A percentile compares a stretch with the other conserved stretches of the same genome.
Evolutionary conservation across 2,329 filamentous ascomycete genomes (phyloP).

Genomic region (Cercospora brassicicola): DNA sequence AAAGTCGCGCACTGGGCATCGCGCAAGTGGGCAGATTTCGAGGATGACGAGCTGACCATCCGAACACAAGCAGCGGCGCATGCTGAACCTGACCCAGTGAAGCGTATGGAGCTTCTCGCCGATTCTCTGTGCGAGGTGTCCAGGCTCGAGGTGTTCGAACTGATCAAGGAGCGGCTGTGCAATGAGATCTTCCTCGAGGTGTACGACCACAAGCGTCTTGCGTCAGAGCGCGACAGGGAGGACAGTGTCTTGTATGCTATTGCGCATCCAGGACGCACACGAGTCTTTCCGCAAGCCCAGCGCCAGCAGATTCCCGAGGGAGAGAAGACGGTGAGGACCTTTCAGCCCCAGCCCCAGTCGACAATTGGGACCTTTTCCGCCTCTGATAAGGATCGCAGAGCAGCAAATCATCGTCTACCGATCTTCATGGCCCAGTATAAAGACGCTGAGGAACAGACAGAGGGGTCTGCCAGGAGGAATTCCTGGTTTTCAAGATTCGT

Average conservation of each 20-base stretch:
- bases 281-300: not conserved
- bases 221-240: not conserved
- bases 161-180: conserved; percentile 27
- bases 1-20: conserved; percentile 26
- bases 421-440: not conserved
- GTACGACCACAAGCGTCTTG: conserved; percentile 7
- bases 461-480: not conserved
- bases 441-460: not conserved
- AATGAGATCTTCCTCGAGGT: conserved; percentile 24
- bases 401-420: not conserved
- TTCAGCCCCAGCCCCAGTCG: not conserved
- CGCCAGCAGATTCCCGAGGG: not conserved
- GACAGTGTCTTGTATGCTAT: conserved; percentile 2
- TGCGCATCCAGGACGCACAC: not conserved
- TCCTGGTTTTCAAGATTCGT: not conserved
- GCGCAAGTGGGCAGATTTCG: conserved; percentile 25
- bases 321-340: conserved; percentile 4
- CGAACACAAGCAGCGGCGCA: conserved; percentile 18
- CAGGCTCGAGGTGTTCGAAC: conserved; percentile 24
- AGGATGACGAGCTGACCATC: conserved; percentile 24
- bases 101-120: conserved; percentile 9
- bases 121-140: conserved; percentile 22
- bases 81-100: conserved; percentile 10
- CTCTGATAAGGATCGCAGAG: not conserved
- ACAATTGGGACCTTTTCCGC: not conserved